These are phyloP conservation scores for Capsicum baccatum DNA, from an alignment of 257 asterid genomes.

Conservation along the genomic window DNA sequence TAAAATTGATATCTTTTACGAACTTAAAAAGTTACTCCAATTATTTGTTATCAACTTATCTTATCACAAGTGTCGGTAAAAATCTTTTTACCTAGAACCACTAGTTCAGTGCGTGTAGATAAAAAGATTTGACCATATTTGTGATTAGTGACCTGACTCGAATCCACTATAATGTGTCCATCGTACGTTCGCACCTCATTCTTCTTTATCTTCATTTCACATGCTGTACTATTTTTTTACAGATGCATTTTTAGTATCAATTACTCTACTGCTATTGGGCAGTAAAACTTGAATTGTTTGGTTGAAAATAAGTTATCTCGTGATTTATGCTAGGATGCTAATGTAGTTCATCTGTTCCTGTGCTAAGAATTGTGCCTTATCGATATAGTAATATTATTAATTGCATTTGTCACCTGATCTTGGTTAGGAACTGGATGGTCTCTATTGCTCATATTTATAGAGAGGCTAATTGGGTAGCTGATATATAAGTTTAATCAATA, in stretches of 20 bases:
- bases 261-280: not conserved
- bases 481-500: too few species aligned
- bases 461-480: too few species aligned
- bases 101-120: not conserved
- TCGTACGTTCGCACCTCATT: not conserved
- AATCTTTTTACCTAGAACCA: constrained; percentile 14
- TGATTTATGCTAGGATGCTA: too few species aligned
- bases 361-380: too few species aligned
- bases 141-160: not conserved
- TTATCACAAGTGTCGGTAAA: not conserved
- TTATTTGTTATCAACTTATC: not conserved
- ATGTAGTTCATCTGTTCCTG: too few species aligned
- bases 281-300: too few species aligned
- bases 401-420: too few species aligned
- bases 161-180: not conserved
- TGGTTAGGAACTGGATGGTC: too few species aligned
- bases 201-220: not conserved
- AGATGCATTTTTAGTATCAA: not conserved
- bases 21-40: not conserved
- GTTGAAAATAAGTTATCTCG: too few species aligned
- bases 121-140: not conserved
- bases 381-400: too few species aligned
- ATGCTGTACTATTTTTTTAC: not conserved
- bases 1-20: not conserved
- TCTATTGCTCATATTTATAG: too few species aligned